Conservation (phyloP, 345 rosid genomes). For the Dipteronia sinensis region DNA sequence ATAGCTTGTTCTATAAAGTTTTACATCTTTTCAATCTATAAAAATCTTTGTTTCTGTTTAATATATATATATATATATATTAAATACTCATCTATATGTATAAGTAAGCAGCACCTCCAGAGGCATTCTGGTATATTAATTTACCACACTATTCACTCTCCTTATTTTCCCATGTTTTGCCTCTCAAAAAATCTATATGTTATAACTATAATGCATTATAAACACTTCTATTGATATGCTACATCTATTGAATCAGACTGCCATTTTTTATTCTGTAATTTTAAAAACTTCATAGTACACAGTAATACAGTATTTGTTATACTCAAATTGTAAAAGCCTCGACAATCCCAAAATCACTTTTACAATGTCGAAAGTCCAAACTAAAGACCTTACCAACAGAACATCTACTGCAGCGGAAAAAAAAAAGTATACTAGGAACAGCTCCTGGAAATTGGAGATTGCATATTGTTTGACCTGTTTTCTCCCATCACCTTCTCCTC, state of each 20-base stretch:
- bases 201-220: too few relatives aligned
- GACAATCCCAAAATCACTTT: neutral
- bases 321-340: neutral
- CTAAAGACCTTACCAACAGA: neutral
- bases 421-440: too few relatives aligned
- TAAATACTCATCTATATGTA: too few relatives aligned
- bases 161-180: neutral
- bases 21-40: too few relatives aligned
- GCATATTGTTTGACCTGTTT: neutral
- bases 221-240: neutral
- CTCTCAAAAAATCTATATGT: neutral
- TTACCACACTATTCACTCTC: too few relatives aligned
- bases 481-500: neutral
- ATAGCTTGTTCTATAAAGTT: too few relatives aligned
- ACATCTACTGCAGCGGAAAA: neutral
- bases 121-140: too few relatives aligned
- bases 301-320: neutral
- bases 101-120: too few relatives aligned
- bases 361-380: neutral
- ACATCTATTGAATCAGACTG: neutral
- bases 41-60: too few relatives aligned
- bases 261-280: too few relatives aligned
- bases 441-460: neutral
- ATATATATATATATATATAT: too few relatives aligned
- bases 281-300: neutral